Evolutionary conservation across 164 flowering plant genomes (phyloP), one percentile per base, ranked within the genome.

Genomic region (Cinnamomum micranthum): DNA sequence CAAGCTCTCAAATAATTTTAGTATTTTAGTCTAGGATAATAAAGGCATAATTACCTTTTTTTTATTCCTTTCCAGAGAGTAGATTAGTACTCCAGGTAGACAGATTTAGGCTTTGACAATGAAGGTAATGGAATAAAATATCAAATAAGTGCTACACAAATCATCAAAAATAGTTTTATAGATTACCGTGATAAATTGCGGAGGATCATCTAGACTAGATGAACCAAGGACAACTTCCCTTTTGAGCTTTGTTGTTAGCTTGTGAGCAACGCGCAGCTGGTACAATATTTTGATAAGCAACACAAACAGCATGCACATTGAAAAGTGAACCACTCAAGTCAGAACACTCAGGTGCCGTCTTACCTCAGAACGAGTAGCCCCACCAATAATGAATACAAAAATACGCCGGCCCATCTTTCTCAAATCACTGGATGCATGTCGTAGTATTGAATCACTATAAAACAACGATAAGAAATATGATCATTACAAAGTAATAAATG

Each of bases 281-380:
- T 10, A 59, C 77, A 50, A 75, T 31, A 20, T 62, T 27, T 77
- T 51, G 55, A 68, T 74, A 58, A 78, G 69, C 27, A 50, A 33
- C 50, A 63, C 22, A 67, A 60, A 60, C 31, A 31, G 33, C 14
- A 68, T 17, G n/a, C n/a, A 67, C 10, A 20, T 15, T 28, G n/a
- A 58, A 12, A 20, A 33, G 22, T 5, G 2, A 5, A 20, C n/a
- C 35, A 68, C 41, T 14, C 50, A 28, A 1, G 22, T 67, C 69
- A 67, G 33, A 67, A 14, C 28, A 20, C 69, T 33, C 10, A 31
- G 28, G n/a, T 17, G 15, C 35, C 1, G 25, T 20, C 63, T 17
- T 85, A 96, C 99, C 97, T 96, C 99, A 2, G 98, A 96, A 78
- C 99, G 89, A 41, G 99, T 94, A 70, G 98, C 97, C 77, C 99